Evolutionary conservation across 805 yeast species (phyloP).

Genomic region (Wickerhamiella bombiphila): DNA sequence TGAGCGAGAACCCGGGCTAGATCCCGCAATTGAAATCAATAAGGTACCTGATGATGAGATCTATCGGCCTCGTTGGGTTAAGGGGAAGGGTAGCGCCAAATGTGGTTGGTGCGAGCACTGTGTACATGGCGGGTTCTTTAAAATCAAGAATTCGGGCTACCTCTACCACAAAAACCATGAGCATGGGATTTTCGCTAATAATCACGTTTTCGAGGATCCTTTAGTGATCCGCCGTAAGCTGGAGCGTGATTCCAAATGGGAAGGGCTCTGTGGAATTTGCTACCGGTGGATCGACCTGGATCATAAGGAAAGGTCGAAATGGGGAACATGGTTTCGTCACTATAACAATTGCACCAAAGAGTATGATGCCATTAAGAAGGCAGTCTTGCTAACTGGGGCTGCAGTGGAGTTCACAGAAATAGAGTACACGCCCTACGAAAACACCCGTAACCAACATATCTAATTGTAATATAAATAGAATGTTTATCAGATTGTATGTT

Average conservation of each 20-base stretch:
- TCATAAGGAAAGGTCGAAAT: constrained; percentile 11
- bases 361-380: constrained; percentile 16
- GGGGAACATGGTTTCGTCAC: constrained; percentile 20
- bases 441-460: too few species aligned
- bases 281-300: constrained; percentile 19
- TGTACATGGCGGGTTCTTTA: constrained; percentile 10
- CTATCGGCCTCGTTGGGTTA: constrained; percentile 15
- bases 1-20: not conserved
- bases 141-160: constrained; percentile 17
- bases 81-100: constrained; percentile 11
- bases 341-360: constrained; percentile 17
- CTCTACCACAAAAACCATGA: constrained; percentile 18
- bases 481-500: too few species aligned
- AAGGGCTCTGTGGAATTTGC: constrained; percentile 19
- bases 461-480: too few species aligned
- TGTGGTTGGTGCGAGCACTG: constrained; percentile 18
- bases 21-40: not conserved
- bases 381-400: constrained; percentile 14
- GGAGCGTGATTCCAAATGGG: constrained; percentile 16
- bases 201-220: constrained; percentile 17
- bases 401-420: constrained; percentile 16
- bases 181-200: constrained; percentile 18
- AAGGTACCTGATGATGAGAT: not conserved
- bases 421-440: constrained; percentile 9
- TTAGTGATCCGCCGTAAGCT: constrained; percentile 14